These are phyloP conservation scores for Dimocarpus longan DNA, from an alignment of 345 rosid species.

Conservation along the genomic window DNA sequence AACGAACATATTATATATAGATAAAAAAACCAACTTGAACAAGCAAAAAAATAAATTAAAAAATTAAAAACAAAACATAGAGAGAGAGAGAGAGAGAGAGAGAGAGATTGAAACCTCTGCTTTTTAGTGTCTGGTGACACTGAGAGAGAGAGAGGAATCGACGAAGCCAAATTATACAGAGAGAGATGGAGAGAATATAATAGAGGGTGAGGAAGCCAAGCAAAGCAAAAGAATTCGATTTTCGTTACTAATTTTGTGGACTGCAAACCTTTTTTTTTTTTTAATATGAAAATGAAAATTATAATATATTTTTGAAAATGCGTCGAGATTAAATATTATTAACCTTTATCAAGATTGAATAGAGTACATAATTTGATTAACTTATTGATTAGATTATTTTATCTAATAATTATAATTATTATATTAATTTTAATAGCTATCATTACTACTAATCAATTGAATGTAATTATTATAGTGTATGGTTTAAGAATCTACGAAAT, in stretches of 20 bases:
- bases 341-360: too few species aligned
- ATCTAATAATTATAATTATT: too few species aligned
- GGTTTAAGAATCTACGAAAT: too few species aligned
- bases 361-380: too few species aligned
- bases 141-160: conserved; percentile 11
- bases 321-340: too few species aligned
- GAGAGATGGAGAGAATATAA: background rate
- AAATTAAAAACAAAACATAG: background rate
- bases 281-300: too few species aligned
- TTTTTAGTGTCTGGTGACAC: background rate
- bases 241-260: conserved; percentile 24
- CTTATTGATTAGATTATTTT: too few species aligned
- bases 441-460: too few species aligned
- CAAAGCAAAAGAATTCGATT: background rate
- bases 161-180: background rate
- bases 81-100: background rate
- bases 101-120: conserved; percentile 14
- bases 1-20: background rate
- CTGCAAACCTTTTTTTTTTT: background rate
- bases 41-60: background rate
- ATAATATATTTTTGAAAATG: too few species aligned
- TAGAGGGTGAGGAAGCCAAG: conserved; percentile 5
- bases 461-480: too few species aligned
- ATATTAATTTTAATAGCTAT: too few species aligned
- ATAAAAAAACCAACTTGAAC: background rate